phyloP scores from a whole-genome alignment of 192 early-diverging fungal genomes.

The Coemansia sp. region DNA sequence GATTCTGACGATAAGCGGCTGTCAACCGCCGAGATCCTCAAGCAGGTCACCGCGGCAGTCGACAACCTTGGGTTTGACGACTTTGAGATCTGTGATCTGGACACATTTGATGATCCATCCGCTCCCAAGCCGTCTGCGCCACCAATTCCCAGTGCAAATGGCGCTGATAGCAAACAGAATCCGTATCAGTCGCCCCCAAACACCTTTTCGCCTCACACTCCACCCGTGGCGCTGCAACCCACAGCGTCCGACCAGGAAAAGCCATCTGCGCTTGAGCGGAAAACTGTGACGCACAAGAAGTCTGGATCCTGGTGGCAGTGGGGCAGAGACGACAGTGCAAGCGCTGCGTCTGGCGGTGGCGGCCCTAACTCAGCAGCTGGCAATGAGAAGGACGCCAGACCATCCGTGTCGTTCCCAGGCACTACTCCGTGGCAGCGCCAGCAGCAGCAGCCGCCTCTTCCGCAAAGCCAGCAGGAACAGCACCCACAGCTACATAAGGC shows the following conservation, averaged over 20 bases:
- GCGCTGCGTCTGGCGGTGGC: background rate
- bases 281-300: constrained; percentile 47
- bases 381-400: background rate
- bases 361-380: background rate
- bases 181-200: background rate
- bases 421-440: background rate
- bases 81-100: constrained; percentile 36
- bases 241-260: constrained; percentile 1
- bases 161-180: constrained; percentile 2
- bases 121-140: background rate
- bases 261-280: constrained; percentile 13
- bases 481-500: background rate
- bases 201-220: background rate
- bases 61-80: constrained; percentile 50
- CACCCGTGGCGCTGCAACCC: background rate
- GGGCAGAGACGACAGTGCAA: constrained; percentile 19
- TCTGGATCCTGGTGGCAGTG: constrained; percentile 55
- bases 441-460: background rate
- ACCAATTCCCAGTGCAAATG: background rate
- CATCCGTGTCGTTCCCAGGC: background rate
- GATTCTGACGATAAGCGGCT: constrained; percentile 23
- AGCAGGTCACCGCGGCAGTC: constrained; percentile 48
- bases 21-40: constrained; percentile 52
- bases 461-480: background rate
- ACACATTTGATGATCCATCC: constrained; percentile 10